These are phyloP conservation scores for Fusarium annulatum DNA, from an alignment of 2,329 filamentous ascomycete genomes.

Conservation along the genomic window DNA sequence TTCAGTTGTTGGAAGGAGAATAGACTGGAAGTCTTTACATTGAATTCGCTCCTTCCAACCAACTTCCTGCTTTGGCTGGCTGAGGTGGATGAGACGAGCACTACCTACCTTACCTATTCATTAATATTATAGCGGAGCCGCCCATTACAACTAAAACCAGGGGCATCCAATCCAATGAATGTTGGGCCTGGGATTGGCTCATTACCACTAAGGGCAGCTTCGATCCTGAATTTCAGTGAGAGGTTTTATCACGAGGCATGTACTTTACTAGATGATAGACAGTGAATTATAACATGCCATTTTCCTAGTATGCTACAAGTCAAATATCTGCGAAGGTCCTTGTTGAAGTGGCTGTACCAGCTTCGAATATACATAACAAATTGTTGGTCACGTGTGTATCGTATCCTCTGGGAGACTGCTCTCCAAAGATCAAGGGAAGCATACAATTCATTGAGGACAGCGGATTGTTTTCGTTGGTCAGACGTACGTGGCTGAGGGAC, in stretches of 20 bases:
- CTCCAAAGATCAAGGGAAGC: background rate
- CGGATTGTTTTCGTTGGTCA: background rate
- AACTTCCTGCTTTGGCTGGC: background rate
- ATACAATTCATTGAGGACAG: background rate
- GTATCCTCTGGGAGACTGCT: background rate
- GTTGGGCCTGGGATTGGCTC: background rate
- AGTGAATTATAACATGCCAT: background rate
- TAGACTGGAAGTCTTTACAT: background rate
- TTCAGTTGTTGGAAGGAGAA: background rate
- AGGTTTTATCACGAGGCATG: background rate
- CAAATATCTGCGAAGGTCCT: background rate
- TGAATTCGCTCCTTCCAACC: background rate
- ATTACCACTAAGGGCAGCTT: background rate
- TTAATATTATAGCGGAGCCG: background rate
- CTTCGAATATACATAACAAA: background rate
- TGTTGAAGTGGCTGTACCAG: background rate
- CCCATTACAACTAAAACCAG: background rate
- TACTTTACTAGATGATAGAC: background rate
- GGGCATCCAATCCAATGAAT: background rate
- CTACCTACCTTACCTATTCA: background rate
- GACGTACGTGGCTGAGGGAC: background rate
- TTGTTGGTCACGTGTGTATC: background rate
- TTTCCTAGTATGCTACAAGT: background rate
- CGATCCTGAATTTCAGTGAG: background rate
- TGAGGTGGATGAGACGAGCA: background rate